Evolutionary conservation across 768 basidiomycete genomes (phyloP).

Genomic region (Xerocomus spinulosus): DNA sequence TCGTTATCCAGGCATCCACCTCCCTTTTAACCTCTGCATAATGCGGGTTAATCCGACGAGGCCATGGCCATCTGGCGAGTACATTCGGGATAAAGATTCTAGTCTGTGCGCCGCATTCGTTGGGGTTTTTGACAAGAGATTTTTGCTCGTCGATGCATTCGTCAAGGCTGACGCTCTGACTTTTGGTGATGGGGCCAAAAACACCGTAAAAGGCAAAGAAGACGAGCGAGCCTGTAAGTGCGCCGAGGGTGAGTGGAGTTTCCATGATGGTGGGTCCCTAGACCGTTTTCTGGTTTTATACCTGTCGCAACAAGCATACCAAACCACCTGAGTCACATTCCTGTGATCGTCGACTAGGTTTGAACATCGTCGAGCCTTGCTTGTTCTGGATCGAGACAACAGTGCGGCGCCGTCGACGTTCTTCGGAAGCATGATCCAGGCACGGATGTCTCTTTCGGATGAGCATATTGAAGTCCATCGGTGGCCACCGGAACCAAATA

Average conservation of each 20-base stretch:
- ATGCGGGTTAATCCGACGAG: conserved; percentile 6
- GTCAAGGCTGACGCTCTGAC: background rate
- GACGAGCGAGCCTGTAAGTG: background rate
- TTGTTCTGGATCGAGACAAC: too few relatives aligned
- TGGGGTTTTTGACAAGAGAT: background rate
- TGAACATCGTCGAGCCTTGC: too few relatives aligned
- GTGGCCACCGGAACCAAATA: too few relatives aligned
- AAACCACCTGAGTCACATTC: too few relatives aligned
- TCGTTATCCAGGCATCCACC: conserved; percentile 3
- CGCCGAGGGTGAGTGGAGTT: background rate
- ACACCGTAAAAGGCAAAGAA: background rate
- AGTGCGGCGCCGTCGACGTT: too few relatives aligned
- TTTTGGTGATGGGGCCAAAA: background rate
- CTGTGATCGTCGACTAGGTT: too few relatives aligned
- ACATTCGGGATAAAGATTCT: conserved; percentile 13
- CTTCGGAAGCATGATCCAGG: too few relatives aligned
- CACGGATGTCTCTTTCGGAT: too few relatives aligned
- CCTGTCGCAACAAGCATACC: background rate
- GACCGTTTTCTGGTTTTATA: background rate
- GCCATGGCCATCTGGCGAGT: conserved; percentile 19
- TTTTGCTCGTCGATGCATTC: too few relatives aligned
- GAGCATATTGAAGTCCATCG: too few relatives aligned
- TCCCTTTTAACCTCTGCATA: conserved; percentile 4
- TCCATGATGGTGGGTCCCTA: background rate
- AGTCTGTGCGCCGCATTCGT: background rate